These are phyloP conservation scores for Cladosporium phlei DNA, from an alignment of 2,329 filamentous ascomycete genomes.

Conservation along the genomic window DNA sequence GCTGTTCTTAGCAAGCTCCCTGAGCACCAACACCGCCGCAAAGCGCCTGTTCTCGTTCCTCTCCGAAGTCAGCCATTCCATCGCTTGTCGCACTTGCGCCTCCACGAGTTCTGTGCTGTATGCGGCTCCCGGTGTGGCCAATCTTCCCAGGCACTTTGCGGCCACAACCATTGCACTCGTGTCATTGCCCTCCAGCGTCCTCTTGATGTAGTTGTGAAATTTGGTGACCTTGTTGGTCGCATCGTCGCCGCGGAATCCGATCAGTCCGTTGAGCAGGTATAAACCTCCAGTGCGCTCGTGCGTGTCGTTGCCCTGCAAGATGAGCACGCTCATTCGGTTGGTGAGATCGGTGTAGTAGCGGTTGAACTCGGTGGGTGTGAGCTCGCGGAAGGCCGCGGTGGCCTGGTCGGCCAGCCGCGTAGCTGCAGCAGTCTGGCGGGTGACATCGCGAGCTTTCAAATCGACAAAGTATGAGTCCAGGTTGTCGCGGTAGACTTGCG, in stretches of 20 bases:
- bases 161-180: slow-evolving; percentile 86
- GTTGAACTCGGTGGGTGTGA: slow-evolving; percentile 72
- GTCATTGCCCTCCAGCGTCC: slow-evolving; percentile 84
- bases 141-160: slow-evolving; percentile 79
- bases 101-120: slow-evolving; percentile 94
- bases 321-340: slow-evolving; percentile 65
- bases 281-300: slow-evolving; percentile 88
- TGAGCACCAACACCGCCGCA: slow-evolving; percentile 82
- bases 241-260: slow-evolving; percentile 95
- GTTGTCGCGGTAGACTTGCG: slow-evolving; percentile 28
- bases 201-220: slow-evolving; percentile 85
- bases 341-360: slow-evolving; percentile 62
- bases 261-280: slow-evolving; percentile 83
- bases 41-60: slow-evolving; percentile 89
- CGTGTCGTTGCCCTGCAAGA: slow-evolving; percentile 79
- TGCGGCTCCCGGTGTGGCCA: slow-evolving; percentile 88
- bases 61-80: slow-evolving; percentile 96
- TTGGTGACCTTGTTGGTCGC: slow-evolving; percentile 88
- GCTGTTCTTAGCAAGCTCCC: slow-evolving; percentile 86
- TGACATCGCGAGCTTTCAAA: slow-evolving; percentile 27
- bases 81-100: slow-evolving; percentile 89
- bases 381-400: slow-evolving; percentile 49
- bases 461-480: slow-evolving; percentile 30
- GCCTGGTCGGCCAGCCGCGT: slow-evolving; percentile 28
- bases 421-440: slow-evolving; percentile 27